Evolutionary conservation across 2,329 filamentous ascomycete species (phyloP).

Genomic region (Botrytis medusae): DNA sequence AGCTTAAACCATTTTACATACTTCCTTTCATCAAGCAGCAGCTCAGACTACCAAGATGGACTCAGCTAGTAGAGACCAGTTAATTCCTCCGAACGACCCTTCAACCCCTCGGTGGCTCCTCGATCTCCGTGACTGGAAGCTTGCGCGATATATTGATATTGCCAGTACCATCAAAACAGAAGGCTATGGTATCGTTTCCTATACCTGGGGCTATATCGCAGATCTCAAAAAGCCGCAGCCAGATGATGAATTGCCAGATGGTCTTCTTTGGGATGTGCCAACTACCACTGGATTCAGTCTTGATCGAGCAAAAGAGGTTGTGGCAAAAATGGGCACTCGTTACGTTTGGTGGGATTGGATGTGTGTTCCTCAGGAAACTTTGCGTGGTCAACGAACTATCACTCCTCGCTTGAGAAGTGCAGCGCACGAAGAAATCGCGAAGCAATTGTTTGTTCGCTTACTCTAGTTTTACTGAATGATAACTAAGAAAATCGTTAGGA

Average conservation of each 20-base stretch:
- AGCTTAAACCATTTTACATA: no score
- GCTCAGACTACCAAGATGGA: no score
- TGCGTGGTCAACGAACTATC: neutral
- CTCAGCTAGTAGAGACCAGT: neutral
- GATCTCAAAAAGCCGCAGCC: neutral
- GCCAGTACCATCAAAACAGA: neutral
- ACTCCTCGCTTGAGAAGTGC: neutral
- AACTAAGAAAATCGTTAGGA: neutral
- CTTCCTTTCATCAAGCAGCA: no score
- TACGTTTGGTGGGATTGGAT: slow-evolving; percentile 7
- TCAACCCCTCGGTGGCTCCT: neutral
- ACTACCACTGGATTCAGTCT: neutral
- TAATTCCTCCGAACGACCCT: neutral
- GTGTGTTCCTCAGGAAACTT: neutral
- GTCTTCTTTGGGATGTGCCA: neutral
- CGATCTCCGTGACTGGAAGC: neutral
- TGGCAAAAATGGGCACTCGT: neutral
- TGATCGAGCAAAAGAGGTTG: neutral
- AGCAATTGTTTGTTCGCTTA: neutral
- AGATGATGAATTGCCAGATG: neutral
- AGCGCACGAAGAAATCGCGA: neutral
- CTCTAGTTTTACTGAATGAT: neutral
- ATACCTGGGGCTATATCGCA: neutral
- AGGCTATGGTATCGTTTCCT: neutral
- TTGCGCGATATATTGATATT: neutral